phyloP scores from a whole-genome alignment of 129 eudicot species.

The Ambrosia trifida region DNA sequence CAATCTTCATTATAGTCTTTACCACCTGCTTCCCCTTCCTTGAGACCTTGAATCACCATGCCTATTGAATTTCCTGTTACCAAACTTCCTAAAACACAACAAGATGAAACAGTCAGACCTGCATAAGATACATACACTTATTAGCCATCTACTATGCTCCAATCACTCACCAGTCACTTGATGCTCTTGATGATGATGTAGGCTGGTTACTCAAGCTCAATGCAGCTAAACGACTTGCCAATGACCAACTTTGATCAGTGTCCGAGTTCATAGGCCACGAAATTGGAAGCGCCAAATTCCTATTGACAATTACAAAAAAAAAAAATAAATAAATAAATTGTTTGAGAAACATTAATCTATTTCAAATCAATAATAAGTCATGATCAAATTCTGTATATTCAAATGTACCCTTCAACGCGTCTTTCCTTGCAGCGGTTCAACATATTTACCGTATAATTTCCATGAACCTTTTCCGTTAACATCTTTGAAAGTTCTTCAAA shows the following conservation, averaged over 20 bases:
- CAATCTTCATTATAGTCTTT: neutral
- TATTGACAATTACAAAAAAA: conserved; percentile 19
- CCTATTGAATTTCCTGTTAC: conserved; percentile 7
- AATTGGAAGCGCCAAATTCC: conserved; percentile 54
- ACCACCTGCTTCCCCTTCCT: conserved; percentile 28
- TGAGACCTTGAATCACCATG: conserved; percentile 22
- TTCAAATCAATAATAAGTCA: neutral
- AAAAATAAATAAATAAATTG: neutral
- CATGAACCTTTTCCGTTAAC: conserved; percentile 35
- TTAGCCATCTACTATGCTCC: neutral
- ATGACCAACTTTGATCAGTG: conserved; percentile 25
- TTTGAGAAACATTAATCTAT: neutral
- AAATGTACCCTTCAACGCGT: conserved; percentile 49
- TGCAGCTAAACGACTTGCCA: conserved; percentile 34
- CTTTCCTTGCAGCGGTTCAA: conserved; percentile 48
- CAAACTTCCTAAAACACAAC: conserved; percentile 23
- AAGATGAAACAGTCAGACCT: neutral
- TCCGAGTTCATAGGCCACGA: conserved; percentile 48
- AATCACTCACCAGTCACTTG: conserved; percentile 31
- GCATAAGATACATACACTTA: neutral
- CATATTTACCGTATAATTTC: conserved; percentile 40
- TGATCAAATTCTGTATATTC: neutral
- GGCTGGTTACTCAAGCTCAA: conserved; percentile 26
- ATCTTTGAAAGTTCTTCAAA: conserved; percentile 38
- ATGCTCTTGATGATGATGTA: conserved; percentile 12